Evolutionary conservation across 257 asterid species (phyloP).

Genomic region (Penstemon eatonii): DNA sequence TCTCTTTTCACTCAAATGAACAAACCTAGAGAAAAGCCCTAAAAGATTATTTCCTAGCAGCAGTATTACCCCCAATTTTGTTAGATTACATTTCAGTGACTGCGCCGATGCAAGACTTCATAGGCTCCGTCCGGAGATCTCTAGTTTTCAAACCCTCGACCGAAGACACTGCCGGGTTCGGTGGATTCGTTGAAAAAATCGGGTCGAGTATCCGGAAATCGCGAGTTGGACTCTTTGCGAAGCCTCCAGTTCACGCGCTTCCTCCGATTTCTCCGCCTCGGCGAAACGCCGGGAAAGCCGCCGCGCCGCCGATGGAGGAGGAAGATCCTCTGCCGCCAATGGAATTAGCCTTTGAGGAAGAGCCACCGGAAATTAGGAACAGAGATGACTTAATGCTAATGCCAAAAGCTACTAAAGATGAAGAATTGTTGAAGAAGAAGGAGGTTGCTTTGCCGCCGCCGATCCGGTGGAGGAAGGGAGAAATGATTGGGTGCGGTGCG

Average conservation of each 20-base stretch:
- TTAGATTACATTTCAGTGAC: constrained; percentile 3
- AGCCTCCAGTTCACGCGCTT: constrained; percentile 64
- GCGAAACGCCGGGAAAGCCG: constrained; percentile 31
- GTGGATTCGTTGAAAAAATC: constrained; percentile 90
- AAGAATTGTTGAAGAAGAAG: constrained; percentile 28
- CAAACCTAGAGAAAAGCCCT: constrained; percentile 41
- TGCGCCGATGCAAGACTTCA: constrained; percentile 77
- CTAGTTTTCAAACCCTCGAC: constrained; percentile 78
- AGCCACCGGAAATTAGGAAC: constrained; percentile 45
- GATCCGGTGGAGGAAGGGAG: constrained; percentile 89
- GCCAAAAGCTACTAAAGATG: constrained; percentile 32
- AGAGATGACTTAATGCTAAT: constrained; percentile 43
- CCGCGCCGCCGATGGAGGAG: constrained; percentile 38
- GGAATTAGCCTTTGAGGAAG: constrained; percentile 47
- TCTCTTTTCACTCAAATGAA: constrained; percentile 37
- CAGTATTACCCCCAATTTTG: not conserved
- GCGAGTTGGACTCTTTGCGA: constrained; percentile 73
- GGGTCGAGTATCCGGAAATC: constrained; percentile 92
- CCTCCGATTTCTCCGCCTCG: constrained; percentile 52
- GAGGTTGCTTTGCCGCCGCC: constrained; percentile 41
- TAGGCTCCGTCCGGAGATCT: constrained; percentile 95
- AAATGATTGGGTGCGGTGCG: constrained; percentile 89
- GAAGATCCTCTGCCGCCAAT: constrained; percentile 51
- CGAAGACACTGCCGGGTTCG: constrained; percentile 62
- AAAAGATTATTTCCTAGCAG: constrained; percentile 23